Base-by-base conservation (phyloP, 495 filamentous ascomycete species). In the Xanthoparmelia taractica region DNA sequence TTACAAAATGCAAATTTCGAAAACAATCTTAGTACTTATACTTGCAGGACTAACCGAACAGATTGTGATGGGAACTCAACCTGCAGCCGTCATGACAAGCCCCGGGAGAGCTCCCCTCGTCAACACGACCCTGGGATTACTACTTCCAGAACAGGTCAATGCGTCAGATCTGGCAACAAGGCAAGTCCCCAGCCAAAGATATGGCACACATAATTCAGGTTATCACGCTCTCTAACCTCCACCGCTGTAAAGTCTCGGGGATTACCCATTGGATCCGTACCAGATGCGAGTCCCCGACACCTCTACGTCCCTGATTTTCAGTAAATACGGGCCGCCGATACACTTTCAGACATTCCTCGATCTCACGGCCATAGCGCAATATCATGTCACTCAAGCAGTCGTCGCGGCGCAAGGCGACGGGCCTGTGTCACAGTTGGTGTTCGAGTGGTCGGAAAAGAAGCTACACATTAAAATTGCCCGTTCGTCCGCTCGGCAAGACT, bases 231-330 rank as follows among this genome's bases (percentile, higher is more conserved):
- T 54, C 29, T 33, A 33, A 34, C 8, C 15, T 33, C 17, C 29
- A 29, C 23, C 7, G 6, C 3, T 11, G 2, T 15, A 10, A 20
- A 54, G 50, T 25, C 6, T 1, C 17, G 33, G 33, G 7, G 27
- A 33, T 2, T 54, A 54, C 27, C 50, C 50, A 8, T 31, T 33
- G 17, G 29, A 54, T 29, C 50, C 50, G 13, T 54, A 54, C 40
- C 57, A 58, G 34, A 58, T 41, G 57, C 57, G 57, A 8, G 33
- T 58, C 20, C 34, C 57, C 0, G 57, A 18, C 57, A 58, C 57
- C 31, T 25, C 34, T 12, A 58, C 57, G 2, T 58, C 36, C 57
- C 34, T 58, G 1, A 40, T 58, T 7, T 58, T 58, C 36, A 40
- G 57, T 40, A 40, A 31, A 58, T 58, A 58, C 40, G 34, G 57